Evolutionary conservation across 176 grass and related monocot genomes (phyloP), one percentile per base, ranked within the genome.

Genomic region (Ensete ventricosum): DNA sequence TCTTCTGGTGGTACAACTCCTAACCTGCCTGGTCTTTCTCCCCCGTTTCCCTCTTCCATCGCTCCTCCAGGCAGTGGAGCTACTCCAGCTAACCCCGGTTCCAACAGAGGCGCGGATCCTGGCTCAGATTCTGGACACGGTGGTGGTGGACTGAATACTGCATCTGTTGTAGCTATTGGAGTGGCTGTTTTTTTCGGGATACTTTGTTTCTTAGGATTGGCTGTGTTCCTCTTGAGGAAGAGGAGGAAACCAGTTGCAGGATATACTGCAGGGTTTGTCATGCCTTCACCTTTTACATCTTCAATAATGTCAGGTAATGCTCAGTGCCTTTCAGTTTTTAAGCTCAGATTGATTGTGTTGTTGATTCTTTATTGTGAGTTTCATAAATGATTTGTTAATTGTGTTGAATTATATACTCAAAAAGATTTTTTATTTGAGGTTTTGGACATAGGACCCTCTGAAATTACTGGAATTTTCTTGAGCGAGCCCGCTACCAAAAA

Each of bases 251-350:
- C 64, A 2, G 43, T 9, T 9, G 23, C 79, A 75, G 88, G 78
- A 17, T 93, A 97, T 72, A 80, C 73, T 79, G 60, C 90, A 79
- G 87, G 88, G 11, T 87, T 93, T 67, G 71, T 84, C 55, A 73
- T 84, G 69, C 90, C 93, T 58, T 88, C 80, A 0, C 65, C 87
- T 49, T 62, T 78, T 58, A 80, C 67, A 11, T 88, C 88, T 1
- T 81, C 85, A 21, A 83, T 59, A 48, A 82, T 86, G 50, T 81
- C 82, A 84, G 83, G 87, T 96, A 83, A 34, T 23, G 29, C 49
- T 29, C 25, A 29, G 11, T 27, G 34, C 14, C 1, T 25, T 24
- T 0, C 12, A 13, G 43, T 48, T 74, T 74, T 1, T 74, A 29
- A 26, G 34, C 27, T 16, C 2, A 62, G 12, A 62, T 43, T 16